Evolutionary conservation across 768 basidiomycete genomes (phyloP).

Genomic region (Hericium erinaceus): DNA sequence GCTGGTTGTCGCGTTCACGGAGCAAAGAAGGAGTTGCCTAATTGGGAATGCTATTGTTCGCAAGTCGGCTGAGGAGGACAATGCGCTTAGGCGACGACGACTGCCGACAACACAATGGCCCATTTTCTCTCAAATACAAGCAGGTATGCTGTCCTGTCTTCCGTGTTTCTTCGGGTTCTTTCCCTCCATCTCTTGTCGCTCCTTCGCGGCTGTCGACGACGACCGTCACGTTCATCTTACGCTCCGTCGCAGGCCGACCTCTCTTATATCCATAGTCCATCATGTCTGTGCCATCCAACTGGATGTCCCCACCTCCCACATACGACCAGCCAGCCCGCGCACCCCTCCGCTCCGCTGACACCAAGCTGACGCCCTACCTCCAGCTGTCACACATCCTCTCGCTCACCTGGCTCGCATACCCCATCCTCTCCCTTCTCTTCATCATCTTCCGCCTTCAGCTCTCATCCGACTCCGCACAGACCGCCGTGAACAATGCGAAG

Average conservation of each 20-base stretch:
- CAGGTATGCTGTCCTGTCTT: neutral
- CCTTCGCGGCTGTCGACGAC: slow-evolving; percentile 4
- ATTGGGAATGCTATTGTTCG: too few species aligned
- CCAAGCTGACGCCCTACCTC: slow-evolving; percentile 70
- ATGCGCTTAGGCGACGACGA: neutral
- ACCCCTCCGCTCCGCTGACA: slow-evolving; percentile 6
- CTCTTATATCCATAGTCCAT: neutral
- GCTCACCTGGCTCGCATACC: slow-evolving; percentile 86
- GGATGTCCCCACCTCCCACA: slow-evolving; percentile 39
- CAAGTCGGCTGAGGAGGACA: neutral
- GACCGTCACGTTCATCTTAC: neutral
- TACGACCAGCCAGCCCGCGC: slow-evolving; percentile 36
- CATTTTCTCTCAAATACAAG: slow-evolving; percentile 9
- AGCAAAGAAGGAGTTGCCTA: too few species aligned
- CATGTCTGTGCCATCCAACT: slow-evolving; percentile 23
- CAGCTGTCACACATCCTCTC: slow-evolving; percentile 76
- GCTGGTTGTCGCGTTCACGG: too few species aligned
- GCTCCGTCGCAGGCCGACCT: slow-evolving; percentile 14
- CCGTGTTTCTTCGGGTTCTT: neutral
- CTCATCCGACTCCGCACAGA: slow-evolving; percentile 61
- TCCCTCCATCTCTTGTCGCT: slow-evolving; percentile 5
- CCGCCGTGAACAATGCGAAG: slow-evolving; percentile 62
- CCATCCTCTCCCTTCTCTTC: slow-evolving; percentile 81
- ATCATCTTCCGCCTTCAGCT: slow-evolving; percentile 76
- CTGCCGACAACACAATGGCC: slow-evolving; percentile 9